These are phyloP conservation scores for Hymenoscyphus fraxineus DNA, from an alignment of 2,329 filamentous ascomycete species.

Conservation along the genomic window DNA sequence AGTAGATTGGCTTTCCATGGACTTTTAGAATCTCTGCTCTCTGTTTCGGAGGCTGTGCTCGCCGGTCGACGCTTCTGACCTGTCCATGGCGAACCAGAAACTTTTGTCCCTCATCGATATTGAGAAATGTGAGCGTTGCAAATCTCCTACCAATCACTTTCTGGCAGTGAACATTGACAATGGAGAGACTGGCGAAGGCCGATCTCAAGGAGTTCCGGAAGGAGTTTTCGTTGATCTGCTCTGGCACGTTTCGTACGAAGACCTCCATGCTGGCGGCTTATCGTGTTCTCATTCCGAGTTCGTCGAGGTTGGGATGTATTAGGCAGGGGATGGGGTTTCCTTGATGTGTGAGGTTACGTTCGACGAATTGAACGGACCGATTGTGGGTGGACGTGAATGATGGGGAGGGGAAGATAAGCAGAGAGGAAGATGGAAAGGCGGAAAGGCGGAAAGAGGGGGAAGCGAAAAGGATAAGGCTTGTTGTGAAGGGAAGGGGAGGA, in stretches of 20 bases:
- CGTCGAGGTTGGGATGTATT: background rate
- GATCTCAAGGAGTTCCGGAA: slow-evolving; percentile 15
- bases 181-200: slow-evolving; percentile 31
- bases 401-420: too few relatives aligned
- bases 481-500: too few relatives aligned
- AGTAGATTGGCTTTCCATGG: slow-evolving; percentile 25
- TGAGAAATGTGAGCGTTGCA: slow-evolving; percentile 46
- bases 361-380: too few relatives aligned
- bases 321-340: too few relatives aligned
- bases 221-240: slow-evolving; percentile 9
- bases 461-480: too few relatives aligned
- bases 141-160: slow-evolving; percentile 40
- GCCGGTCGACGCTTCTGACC: background rate
- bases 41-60: background rate
- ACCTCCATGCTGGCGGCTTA: slow-evolving; percentile 7
- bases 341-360: too few relatives aligned
- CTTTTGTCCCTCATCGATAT: slow-evolving; percentile 36
- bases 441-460: too few relatives aligned
- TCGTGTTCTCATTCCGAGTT: background rate
- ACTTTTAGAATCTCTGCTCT: slow-evolving; percentile 12
- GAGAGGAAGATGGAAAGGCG: too few relatives aligned
- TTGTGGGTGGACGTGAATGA: too few relatives aligned
- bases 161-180: slow-evolving; percentile 42
- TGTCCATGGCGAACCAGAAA: slow-evolving; percentile 40
- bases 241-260: slow-evolving; percentile 9